Evolutionary conservation across 2,329 filamentous ascomycete genomes (phyloP).

Genomic region (Knufia fluminis): DNA sequence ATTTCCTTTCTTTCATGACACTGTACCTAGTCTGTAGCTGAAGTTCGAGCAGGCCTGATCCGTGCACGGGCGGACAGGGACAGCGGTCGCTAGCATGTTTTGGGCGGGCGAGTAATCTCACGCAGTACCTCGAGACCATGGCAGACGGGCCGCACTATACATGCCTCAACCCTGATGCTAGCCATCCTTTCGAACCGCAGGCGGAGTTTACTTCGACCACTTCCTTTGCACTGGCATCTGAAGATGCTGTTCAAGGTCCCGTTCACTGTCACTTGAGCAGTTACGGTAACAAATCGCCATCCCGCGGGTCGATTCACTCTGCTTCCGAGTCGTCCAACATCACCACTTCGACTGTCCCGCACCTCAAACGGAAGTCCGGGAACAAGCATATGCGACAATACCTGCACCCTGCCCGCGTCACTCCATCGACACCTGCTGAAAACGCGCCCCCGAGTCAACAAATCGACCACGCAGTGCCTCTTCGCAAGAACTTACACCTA

Average conservation of each 20-base stretch:
- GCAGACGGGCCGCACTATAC: background rate
- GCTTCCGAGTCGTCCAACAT: conserved; percentile 1
- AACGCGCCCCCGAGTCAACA: background rate
- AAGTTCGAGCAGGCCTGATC: background rate
- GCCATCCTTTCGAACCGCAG: background rate
- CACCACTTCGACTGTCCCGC: background rate
- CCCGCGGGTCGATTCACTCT: conserved; percentile 2
- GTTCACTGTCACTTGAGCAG: background rate
- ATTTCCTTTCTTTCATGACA: background rate
- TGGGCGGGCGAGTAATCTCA: conserved; percentile 1
- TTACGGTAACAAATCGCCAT: conserved; percentile 6
- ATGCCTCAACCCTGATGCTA: background rate
- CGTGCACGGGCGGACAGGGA: background rate
- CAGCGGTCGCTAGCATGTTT: conserved; percentile 5
- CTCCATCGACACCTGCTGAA: background rate
- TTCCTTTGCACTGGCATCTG: too few relatives aligned
- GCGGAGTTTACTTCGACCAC: too few relatives aligned
- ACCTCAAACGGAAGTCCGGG: conserved; percentile 5
- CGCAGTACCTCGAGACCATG: conserved; percentile 5
- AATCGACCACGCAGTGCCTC: background rate
- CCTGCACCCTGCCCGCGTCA: background rate
- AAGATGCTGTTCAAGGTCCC: too few relatives aligned
- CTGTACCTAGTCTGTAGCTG: background rate
- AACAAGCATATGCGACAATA: conserved; percentile 9
- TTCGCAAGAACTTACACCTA: background rate